Conservation (phyloP, 345 rosid genomes). For the Populus deltoides region DNA sequence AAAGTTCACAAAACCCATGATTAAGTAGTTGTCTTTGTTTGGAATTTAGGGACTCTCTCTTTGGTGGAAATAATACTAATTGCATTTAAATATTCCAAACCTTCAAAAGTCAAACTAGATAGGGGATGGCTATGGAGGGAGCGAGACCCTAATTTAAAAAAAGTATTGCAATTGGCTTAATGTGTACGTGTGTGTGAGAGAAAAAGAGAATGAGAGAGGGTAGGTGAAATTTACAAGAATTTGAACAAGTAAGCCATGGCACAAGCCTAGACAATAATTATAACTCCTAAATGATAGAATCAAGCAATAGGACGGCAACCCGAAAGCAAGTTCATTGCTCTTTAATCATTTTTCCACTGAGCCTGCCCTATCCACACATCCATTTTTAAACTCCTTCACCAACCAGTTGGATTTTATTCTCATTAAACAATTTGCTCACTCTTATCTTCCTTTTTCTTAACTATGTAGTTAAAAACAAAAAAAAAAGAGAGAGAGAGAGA, state of each 20-base stretch:
- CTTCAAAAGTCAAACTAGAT: conserved; percentile 31
- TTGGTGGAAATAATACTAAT: not conserved
- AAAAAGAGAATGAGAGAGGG: not conserved
- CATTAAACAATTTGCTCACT: not conserved
- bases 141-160: conserved; percentile 6
- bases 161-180: not conserved
- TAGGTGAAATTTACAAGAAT: conserved; percentile 15
- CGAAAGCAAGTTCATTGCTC: not conserved
- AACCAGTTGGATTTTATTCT: conserved; percentile 1
- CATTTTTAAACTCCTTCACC: not conserved
- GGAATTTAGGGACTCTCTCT: conserved; percentile 13
- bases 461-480: too few species aligned
- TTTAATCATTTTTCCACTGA: conserved; percentile 11
- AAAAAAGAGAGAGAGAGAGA: too few species aligned
- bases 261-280: conserved; percentile 2
- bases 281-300: conserved; percentile 7
- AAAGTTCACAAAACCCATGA: conserved; percentile 24
- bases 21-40: conserved; percentile 21
- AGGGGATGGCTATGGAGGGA: conserved; percentile 9
- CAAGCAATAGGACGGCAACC: conserved; percentile 14
- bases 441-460: too few species aligned
- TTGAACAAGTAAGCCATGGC: conserved; percentile 8
- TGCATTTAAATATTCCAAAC: not conserved
- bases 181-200: not conserved
- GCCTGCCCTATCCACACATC: conserved; percentile 20